phyloP scores from a whole-genome alignment of 2,329 filamentous ascomycete genomes.

The Beauveria sp. region DNA sequence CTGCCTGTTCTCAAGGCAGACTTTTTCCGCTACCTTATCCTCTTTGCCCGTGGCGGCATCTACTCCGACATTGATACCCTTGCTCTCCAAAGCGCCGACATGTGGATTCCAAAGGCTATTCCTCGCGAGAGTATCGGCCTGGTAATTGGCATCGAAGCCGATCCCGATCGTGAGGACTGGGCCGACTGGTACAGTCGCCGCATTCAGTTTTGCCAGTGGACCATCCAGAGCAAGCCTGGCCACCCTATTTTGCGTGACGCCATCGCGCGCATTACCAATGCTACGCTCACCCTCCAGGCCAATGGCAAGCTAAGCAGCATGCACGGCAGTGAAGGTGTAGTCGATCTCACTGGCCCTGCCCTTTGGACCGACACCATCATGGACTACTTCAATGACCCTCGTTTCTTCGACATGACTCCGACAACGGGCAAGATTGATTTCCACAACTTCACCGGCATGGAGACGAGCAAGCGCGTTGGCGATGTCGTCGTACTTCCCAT shows the following conservation, averaged over 20 bases:
- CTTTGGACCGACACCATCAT: slow-evolving; percentile 93
- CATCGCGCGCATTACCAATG: slow-evolving; percentile 76
- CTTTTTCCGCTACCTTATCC: slow-evolving; percentile 68
- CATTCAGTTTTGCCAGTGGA: slow-evolving; percentile 99
- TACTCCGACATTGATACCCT: slow-evolving; percentile 92
- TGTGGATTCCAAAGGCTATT: slow-evolving; percentile 79
- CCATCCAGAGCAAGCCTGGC: slow-evolving; percentile 89
- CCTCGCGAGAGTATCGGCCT: slow-evolving; percentile 73
- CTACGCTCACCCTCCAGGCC: slow-evolving; percentile 67
- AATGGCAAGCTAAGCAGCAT: slow-evolving; percentile 54
- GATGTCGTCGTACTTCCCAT: slow-evolving; percentile 93
- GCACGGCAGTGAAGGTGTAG: slow-evolving; percentile 58
- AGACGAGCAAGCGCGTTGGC: slow-evolving; percentile 73
- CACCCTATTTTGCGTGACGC: slow-evolving; percentile 87
- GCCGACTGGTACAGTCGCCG: slow-evolving; percentile 89
- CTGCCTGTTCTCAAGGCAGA: slow-evolving; percentile 71
- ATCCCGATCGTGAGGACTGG: slow-evolving; percentile 91
- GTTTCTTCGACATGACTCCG: slow-evolving; percentile 74
- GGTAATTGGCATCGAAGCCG: slow-evolving; percentile 91
- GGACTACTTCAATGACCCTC: slow-evolving; percentile 83
- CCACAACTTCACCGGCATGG: slow-evolving; percentile 84
- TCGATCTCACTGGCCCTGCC: slow-evolving; percentile 91
- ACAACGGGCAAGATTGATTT: slow-evolving; percentile 72
- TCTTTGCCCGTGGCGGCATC: slow-evolving; percentile 53
- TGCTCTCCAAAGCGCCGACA: slow-evolving; percentile 71